Evolutionary conservation across 2,329 filamentous ascomycete genomes (phyloP).

Genomic region (Aspergillus texensis): DNA sequence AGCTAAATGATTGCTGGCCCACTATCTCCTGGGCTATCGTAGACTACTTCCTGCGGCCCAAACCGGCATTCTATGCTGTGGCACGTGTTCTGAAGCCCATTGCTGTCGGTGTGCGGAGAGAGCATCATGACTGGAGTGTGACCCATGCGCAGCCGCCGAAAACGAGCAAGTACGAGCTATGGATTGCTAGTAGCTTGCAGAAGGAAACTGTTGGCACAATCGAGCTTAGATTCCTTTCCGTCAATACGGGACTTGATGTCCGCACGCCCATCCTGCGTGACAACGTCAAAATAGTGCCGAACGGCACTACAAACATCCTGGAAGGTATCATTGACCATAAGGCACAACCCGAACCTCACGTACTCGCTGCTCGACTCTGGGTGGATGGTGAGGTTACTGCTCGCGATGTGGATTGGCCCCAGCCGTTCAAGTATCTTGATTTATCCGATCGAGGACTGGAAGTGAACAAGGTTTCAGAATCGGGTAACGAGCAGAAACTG

Average conservation of each 20-base stretch:
- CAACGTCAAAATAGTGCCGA: slow-evolving; percentile 52
- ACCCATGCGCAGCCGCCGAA: slow-evolving; percentile 59
- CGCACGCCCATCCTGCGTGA: slow-evolving; percentile 53
- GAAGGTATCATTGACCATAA: slow-evolving; percentile 55
- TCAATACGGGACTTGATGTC: slow-evolving; percentile 58
- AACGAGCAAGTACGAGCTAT: slow-evolving; percentile 57
- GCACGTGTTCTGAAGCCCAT: slow-evolving; percentile 60
- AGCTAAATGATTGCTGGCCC: slow-evolving; percentile 59
- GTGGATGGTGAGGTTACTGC: slow-evolving; percentile 54
- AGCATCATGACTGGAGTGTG: slow-evolving; percentile 63
- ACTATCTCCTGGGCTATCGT: slow-evolving; percentile 65
- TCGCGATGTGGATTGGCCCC: slow-evolving; percentile 62
- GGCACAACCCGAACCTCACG: slow-evolving; percentile 55
- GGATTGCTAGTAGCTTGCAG: slow-evolving; percentile 58
- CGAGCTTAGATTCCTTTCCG: slow-evolving; percentile 54
- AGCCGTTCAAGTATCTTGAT: slow-evolving; percentile 62
- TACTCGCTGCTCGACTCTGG: slow-evolving; percentile 57
- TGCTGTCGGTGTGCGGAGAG: slow-evolving; percentile 60
- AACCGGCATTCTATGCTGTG: slow-evolving; percentile 65
- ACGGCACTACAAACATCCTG: slow-evolving; percentile 57
- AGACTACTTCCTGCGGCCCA: slow-evolving; percentile 64
- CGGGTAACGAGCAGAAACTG: slow-evolving; percentile 32
- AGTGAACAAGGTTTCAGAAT: slow-evolving; percentile 43
- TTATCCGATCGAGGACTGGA: slow-evolving; percentile 55
- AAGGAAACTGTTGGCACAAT: slow-evolving; percentile 35